phyloP scores from a whole-genome alignment of 202 grass and related monocot species.

The Sporobolus alterniflorus region DNA sequence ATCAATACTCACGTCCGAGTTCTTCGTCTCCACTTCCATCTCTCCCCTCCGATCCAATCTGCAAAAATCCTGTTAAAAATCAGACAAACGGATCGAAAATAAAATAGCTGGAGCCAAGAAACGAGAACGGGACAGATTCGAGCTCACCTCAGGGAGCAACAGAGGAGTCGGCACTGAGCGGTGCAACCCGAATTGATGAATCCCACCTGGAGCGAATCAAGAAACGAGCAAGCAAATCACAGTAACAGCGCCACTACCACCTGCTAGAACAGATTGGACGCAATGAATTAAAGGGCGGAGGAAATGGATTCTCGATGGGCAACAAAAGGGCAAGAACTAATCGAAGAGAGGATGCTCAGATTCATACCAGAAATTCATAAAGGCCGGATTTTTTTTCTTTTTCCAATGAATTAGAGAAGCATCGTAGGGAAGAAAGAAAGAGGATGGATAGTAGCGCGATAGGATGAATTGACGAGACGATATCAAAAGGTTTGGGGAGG shows the following conservation, averaged over 20 bases:
- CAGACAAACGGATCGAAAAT: constrained; percentile 20
- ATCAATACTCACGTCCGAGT: constrained; percentile 39
- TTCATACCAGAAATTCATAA: constrained; percentile 29
- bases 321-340: not conserved
- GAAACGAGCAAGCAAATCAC: not conserved
- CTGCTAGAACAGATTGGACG: constrained; percentile 39
- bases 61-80: not conserved
- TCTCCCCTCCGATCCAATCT: constrained; percentile 28
- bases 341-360: not conserved
- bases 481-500: constrained; percentile 6
- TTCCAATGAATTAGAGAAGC: constrained; percentile 5
- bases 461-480: constrained; percentile 5
- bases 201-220: constrained; percentile 3
- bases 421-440: not conserved
- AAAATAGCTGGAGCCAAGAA: constrained; percentile 21
- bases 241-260: not conserved
- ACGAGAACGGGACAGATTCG: constrained; percentile 33
- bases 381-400: not conserved
- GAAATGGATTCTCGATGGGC: not conserved
- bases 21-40: constrained; percentile 44
- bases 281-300: not conserved
- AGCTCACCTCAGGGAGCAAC: constrained; percentile 44
- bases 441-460: not conserved
- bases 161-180: not conserved
- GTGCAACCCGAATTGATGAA: not conserved